Base-by-base conservation (phyloP, 2,329 filamentous ascomycete species). In the Monosporascus sp. region DNA sequence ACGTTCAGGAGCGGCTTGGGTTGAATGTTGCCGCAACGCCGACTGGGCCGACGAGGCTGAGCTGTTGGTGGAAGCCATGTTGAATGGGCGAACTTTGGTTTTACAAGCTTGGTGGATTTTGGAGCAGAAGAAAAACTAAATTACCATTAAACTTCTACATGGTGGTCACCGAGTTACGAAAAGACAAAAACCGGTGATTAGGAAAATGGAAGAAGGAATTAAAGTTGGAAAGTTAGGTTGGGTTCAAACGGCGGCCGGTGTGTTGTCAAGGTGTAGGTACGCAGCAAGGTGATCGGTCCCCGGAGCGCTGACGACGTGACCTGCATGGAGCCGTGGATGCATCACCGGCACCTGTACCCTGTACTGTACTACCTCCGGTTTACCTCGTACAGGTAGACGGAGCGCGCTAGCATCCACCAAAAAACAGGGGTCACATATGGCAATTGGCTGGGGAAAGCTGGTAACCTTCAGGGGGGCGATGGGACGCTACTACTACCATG, bases 1-100 rank as follows among this genome's bases (percentile, higher is more conserved):
- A 34, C 73, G 72, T 31, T 70, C 64, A 48, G 69, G 69, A 48
- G 70, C 64, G 53, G 61, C 63, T 57, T 66, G 58, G 14, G 57
- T 55, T 3, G 64, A 66, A 7, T 52, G 48, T 25, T 58, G 57
- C 24, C 54, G 60, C 25, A 63, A 62, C 24, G 56, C 53, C 18
- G 61, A 60, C 44, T 24, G 42, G 42, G 42, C 22, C n/a, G 53
- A 63, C 48, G 62, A 62, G 58, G 59, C 54, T 54, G 57, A 51
- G 46, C 62, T 63, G 31, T 46, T 54, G 25, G 54, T 55, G 41
- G 57, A 58, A 54, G 62, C 60, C 64, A 66, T 66, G 50, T 54
- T 57, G 51, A 55, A 55, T 55, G 54, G 22, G 49, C n/a, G 37
- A 41, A 47, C 31, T 25, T 38, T 34, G 34, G 24, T 15, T 22